Percentiles rank a stretch among this genome's conserved stretches.
phyloP scores from a whole-genome alignment of 139 green algal genomes.

The Coelastrella sp. region DNA sequence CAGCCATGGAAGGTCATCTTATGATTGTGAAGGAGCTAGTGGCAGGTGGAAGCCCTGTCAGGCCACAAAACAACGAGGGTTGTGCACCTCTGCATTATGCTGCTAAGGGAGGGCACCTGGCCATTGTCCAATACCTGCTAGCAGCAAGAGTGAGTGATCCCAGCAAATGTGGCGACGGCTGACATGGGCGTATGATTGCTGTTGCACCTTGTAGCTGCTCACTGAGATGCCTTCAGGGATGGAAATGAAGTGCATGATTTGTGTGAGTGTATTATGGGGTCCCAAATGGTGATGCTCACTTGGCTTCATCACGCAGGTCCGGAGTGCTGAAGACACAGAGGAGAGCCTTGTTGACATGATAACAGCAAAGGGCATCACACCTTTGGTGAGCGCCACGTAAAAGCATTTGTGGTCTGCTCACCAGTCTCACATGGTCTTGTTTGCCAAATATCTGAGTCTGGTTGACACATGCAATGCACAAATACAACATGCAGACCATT shows the following conservation, averaged over 20 bases:
- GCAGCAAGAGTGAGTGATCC: neutral
- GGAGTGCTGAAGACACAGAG: constrained; percentile 14
- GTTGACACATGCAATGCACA: neutral
- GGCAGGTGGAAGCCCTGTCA: constrained; percentile 21
- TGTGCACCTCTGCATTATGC: constrained; percentile 34
- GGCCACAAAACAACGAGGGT: constrained; percentile 27
- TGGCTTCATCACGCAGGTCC: neutral
- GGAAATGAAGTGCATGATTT: too few relatives aligned
- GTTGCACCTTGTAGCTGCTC: too few relatives aligned
- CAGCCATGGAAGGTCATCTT: constrained; percentile 18
- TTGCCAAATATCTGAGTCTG: too few relatives aligned
- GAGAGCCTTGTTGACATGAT: constrained; percentile 4
- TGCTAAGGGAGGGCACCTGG: constrained; percentile 10
- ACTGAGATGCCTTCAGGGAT: too few relatives aligned
- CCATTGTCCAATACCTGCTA: neutral
- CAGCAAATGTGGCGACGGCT: neutral
- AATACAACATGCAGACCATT: neutral
- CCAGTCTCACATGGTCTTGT: neutral
- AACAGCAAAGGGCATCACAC: constrained; percentile 17
- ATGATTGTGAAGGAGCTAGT: constrained; percentile 17
- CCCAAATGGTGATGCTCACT: neutral
- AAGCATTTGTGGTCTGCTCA: neutral
- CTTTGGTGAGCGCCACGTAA: neutral
- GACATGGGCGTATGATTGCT: too few relatives aligned
- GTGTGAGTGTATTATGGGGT: too few relatives aligned